phyloP scores from a whole-genome alignment of 768 basidiomycete genomes.

The Russula griseocarnosa region DNA sequence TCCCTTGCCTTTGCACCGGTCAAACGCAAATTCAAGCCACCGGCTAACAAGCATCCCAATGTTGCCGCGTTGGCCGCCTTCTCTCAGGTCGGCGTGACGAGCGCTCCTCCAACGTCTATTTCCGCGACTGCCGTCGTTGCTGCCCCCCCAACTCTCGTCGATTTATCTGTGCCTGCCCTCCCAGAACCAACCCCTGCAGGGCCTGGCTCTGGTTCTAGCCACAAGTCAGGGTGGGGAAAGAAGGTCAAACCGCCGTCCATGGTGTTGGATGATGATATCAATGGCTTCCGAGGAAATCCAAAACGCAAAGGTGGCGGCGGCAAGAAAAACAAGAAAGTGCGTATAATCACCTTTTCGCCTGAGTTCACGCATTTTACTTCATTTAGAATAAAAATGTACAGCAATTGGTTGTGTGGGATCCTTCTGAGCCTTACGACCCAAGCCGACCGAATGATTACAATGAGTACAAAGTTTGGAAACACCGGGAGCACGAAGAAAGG shows the following conservation, averaged over 20 bases:
- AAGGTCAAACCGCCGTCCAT: constrained; percentile 89
- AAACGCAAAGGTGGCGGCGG: constrained; percentile 51
- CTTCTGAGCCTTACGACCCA: constrained; percentile 74
- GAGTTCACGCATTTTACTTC: background rate
- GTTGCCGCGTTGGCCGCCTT: constrained; percentile 52
- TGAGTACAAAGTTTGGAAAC: constrained; percentile 80
- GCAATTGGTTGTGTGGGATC: constrained; percentile 64
- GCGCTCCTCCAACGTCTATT: constrained; percentile 33
- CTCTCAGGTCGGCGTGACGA: constrained; percentile 24
- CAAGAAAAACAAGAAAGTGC: constrained; percentile 60
- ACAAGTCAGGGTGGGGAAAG: constrained; percentile 67
- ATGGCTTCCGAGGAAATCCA: constrained; percentile 65
- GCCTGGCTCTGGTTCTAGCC: constrained; percentile 39
- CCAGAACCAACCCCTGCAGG: constrained; percentile 34
- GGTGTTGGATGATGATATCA: constrained; percentile 85
- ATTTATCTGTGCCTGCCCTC: constrained; percentile 32
- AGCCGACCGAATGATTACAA: constrained; percentile 83
- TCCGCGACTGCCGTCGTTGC: constrained; percentile 64
- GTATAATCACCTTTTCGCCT: constrained; percentile 21
- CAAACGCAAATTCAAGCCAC: constrained; percentile 54
- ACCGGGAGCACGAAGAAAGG: constrained; percentile 68
- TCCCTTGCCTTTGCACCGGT: constrained; percentile 86
- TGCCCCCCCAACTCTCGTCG: constrained; percentile 60
- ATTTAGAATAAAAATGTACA: constrained; percentile 58
- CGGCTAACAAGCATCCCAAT: constrained; percentile 51